Percentiles rank a stretch among this genome's conserved stretches.
Evolutionary conservation across 345 rosid species (phyloP).

Genomic region (Orychophragmus violaceus): DNA sequence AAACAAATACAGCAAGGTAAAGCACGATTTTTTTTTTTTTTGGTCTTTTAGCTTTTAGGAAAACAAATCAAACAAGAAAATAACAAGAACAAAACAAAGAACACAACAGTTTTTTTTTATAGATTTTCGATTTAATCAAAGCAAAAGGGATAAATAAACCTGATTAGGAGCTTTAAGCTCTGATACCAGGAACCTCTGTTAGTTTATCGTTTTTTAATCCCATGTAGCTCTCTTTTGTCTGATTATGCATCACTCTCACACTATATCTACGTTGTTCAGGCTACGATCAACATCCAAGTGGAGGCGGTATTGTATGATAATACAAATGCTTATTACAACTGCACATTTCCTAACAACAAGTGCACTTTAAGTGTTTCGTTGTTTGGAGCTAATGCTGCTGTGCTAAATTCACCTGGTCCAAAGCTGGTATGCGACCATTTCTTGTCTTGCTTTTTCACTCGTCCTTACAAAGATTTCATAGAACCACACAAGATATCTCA

Average conservation of each 20-base stretch:
- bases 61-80: no score
- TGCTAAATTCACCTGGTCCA: conserved; percentile 63
- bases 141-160: no score
- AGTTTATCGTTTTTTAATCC: neutral
- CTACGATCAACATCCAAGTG: conserved; percentile 47
- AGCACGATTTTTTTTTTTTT: no score
- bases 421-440: conserved; percentile 41
- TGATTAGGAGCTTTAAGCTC: no score
- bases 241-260: neutral
- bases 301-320: conserved; percentile 66
- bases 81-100: no score
- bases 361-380: conserved; percentile 59
- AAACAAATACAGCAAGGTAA: no score
- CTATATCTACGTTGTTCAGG: conserved; percentile 44
- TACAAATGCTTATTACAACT: conserved; percentile 65
- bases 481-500: conserved; percentile 2
- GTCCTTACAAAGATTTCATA: neutral
- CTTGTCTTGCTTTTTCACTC: neutral
- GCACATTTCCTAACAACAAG: conserved; percentile 48
- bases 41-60: no score
- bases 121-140: no score
- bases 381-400: conserved; percentile 51
- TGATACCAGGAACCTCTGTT: no score
- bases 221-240: neutral
- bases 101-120: no score